Evolutionary conservation across 768 basidiomycete genomes (phyloP).

Genomic region (Lactifluus subvellereus): DNA sequence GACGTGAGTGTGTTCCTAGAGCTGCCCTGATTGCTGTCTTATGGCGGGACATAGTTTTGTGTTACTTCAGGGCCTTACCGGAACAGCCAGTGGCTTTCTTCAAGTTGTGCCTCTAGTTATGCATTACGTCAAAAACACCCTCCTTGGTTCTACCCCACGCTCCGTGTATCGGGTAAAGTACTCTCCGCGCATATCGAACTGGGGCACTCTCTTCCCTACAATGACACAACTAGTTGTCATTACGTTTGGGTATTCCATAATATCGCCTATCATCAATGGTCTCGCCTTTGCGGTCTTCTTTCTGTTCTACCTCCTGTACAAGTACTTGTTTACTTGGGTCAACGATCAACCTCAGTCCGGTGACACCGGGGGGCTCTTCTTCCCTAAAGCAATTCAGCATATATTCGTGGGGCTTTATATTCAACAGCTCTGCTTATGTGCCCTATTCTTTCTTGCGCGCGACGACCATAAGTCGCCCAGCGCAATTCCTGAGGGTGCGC

Average conservation of each 20-base stretch:
- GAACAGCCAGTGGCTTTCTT: conserved; percentile 73
- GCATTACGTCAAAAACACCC: conserved; percentile 85
- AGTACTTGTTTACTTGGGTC: conserved; percentile 42
- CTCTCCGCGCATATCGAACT: conserved; percentile 51
- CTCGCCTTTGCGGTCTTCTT: conserved; percentile 79
- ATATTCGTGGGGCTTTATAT: conserved; percentile 92
- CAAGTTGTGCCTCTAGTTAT: conserved; percentile 66
- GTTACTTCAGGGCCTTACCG: conserved; percentile 74
- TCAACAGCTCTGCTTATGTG: conserved; percentile 77
- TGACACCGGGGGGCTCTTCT: conserved; percentile 92
- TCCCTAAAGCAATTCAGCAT: conserved; percentile 92
- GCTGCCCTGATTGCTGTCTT: neutral
- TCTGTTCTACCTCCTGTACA: conserved; percentile 76
- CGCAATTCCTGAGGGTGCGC: conserved; percentile 65
- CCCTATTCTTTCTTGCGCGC: conserved; percentile 84
- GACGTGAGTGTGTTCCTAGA: conserved; percentile 42
- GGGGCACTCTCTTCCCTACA: conserved; percentile 75
- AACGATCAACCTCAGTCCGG: conserved; percentile 59
- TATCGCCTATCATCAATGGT: conserved; percentile 91
- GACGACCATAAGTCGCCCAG: conserved; percentile 47
- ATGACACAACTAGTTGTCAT: conserved; percentile 80
- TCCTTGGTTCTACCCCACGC: conserved; percentile 85
- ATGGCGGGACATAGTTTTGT: conserved; percentile 47
- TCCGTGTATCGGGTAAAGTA: conserved; percentile 83
- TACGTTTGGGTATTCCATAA: conserved; percentile 76